Conservation (phyloP, 257 asterid genomes). For the Petunia axillaris region DNA sequence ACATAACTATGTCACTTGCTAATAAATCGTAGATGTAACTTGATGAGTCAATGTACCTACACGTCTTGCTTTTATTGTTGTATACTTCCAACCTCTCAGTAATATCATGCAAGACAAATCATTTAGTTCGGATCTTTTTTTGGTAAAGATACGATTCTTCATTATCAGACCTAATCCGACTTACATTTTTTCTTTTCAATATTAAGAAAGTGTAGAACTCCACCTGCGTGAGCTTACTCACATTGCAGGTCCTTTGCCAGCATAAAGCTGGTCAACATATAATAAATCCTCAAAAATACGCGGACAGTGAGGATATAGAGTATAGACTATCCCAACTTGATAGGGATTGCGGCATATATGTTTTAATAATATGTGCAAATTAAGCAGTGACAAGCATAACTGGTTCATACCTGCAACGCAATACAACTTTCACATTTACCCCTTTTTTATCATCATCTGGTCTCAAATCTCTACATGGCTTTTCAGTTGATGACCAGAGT, state of each 20-base stretch:
- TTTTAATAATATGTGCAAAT: background rate
- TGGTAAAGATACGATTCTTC: background rate
- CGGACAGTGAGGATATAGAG: no score
- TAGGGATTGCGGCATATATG: no score
- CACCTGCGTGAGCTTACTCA: background rate
- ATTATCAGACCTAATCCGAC: background rate
- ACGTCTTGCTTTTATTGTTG: background rate
- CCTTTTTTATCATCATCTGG: constrained; percentile 35
- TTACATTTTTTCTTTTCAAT: background rate
- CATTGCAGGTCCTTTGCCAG: background rate
- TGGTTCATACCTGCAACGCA: constrained; percentile 53
- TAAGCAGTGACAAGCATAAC: background rate
- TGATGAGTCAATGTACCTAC: background rate
- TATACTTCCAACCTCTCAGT: background rate
- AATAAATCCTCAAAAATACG: no score
- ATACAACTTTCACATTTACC: constrained; percentile 50
- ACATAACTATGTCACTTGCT: background rate
- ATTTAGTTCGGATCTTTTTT: background rate
- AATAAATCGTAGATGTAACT: background rate
- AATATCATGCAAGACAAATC: background rate
- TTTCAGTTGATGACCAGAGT: constrained; percentile 50
- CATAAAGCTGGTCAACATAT: no score
- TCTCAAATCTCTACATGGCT: constrained; percentile 38
- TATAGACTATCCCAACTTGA: no score
- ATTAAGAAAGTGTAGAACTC: background rate